Evolutionary conservation across 106 monocot species (phyloP), one percentile per base, ranked within the genome.

Genomic region (Chionographis japonica): DNA sequence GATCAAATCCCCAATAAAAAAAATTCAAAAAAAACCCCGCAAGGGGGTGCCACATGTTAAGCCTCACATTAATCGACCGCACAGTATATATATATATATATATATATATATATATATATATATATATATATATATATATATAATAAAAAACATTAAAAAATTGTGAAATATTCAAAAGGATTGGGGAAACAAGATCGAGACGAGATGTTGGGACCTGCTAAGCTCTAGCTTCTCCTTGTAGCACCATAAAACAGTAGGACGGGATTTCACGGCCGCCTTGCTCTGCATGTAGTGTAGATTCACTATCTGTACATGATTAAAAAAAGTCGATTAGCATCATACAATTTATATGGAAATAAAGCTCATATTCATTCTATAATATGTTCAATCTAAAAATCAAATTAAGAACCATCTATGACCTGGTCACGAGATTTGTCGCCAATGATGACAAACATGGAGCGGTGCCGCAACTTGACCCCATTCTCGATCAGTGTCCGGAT

Each of bases 401-500:
- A 27, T 27, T 27, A 27, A 27, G 27, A 27, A 27, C 27, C 27
- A 27, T 27, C 27, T 27, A 27, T 17, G 6, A 80, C 84, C 75
- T 85, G 85, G 53, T 85, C 73, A 4, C 85, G 78, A 38, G 81
- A 81, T 54, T 81, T 85, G 50, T 85, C 85, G 43, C 81, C 85
- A 54, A 85, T 77, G 20, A 90, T 83, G 65, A 90, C 67, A 65
- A 97, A 89, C 89, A 92, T 82, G n/a, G 95, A 89, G 10, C 95
- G 95, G 64, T 95, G 92, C 55, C 78, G 55, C 37, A 84, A 74
- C 78, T 79, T 84, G 55, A 92, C 95, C 52, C 95, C 95, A 62
- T 97, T 95, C 70, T 95, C 95, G 46, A 95, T 91, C 5, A 95
- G 79, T 3, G 92, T 89, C 37, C 92, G 73, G 66, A 97, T 92